A percentile compares a stretch with the other conserved stretches of the same genome.
phyloP scores from a whole-genome alignment of 305 asterid species.

The Euphrasia arctica region DNA sequence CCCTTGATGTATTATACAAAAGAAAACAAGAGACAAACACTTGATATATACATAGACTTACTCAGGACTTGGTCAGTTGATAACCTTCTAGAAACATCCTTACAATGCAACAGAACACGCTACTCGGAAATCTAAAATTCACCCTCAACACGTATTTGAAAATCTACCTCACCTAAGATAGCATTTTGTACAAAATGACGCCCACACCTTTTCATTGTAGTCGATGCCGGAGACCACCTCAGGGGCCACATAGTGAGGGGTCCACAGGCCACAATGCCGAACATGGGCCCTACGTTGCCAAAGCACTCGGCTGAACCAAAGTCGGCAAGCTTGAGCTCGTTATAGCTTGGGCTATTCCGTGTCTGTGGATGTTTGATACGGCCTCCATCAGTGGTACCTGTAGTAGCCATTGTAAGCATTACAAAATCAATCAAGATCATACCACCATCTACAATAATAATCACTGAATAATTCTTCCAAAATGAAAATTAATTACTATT shows the following conservation, averaged over 20 bases:
- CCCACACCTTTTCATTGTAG: conserved; percentile 78
- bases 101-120: conserved; percentile 54
- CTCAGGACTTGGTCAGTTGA: too few species aligned
- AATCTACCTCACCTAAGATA: conserved; percentile 54
- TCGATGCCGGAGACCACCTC: conserved; percentile 58
- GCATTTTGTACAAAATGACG: conserved; percentile 66
- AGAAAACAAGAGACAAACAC: too few species aligned
- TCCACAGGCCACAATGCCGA: conserved; percentile 63
- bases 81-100: too few species aligned
- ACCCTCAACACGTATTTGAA: conserved; percentile 67
- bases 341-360: conserved; percentile 54
- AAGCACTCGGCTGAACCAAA: conserved; percentile 76
- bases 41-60: too few species aligned
- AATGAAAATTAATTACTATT: too few species aligned
- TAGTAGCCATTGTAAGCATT: not conserved
- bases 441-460: too few species aligned
- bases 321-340: conserved; percentile 68
- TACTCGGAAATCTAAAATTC: conserved; percentile 65
- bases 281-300: conserved; percentile 40
- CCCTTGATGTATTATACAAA: too few species aligned
- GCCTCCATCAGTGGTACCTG: conserved; percentile 80
- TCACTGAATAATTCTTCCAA: too few species aligned
- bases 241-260: conserved; percentile 86
- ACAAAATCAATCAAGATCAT: too few species aligned
- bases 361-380: conserved; percentile 59